Evolutionary conservation across 768 basidiomycete genomes (phyloP), one percentile per base, ranked within the genome.

Genomic region (Hypsizygus marmoreus): DNA sequence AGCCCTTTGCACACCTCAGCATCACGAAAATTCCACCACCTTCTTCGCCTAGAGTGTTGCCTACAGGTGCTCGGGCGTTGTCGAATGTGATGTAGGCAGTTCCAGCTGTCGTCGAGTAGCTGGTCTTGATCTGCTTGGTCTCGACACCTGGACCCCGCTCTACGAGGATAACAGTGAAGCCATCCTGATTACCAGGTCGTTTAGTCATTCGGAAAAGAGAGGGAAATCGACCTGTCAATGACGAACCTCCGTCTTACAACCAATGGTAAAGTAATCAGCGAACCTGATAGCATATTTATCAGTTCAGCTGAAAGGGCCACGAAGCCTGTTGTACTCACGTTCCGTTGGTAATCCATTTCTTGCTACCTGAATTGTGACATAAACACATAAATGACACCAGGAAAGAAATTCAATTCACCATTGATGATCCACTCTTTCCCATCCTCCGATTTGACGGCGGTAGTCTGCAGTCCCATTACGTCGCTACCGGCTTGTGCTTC

Each of bases 401-500:
- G n/a, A n/a, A n/a, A n/a, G n/a, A n/a, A n/a, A n/a, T n/a, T n/a
- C n/a, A n/a, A n/a, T n/a, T n/a, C n/a, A 69, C 77, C 92, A 54
- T 88, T 91, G 55, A 95, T 81, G 25, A 88, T 86, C 82, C 84
- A 92, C 53, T 83, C 73, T 62, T 88, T 88, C 22, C 90, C 91
- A 59, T 94, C 91, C 43, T 82, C 82, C 11, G 78, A 85, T 65
- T 91, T 88, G 32, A 74, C 80, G 6, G 91, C 93, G 2, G 79
- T 82, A 3, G 91, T 91, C 59, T 80, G 75, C 46, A 95, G 64
- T 13, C 91, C 88, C 64, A 77, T 74, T 7, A 97, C 91, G 62
- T 95, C 92, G 54, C 82, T 85, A 30, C 87, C 91, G 8, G 91
- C 91, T 45, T 88, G 88, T 2, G 92, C 91, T 66, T 95, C 93